Percentiles rank a stretch among this genome's conserved stretches.
phyloP scores from a whole-genome alignment of 2,329 filamentous ascomycete genomes.

The Penicillium sp. region DNA sequence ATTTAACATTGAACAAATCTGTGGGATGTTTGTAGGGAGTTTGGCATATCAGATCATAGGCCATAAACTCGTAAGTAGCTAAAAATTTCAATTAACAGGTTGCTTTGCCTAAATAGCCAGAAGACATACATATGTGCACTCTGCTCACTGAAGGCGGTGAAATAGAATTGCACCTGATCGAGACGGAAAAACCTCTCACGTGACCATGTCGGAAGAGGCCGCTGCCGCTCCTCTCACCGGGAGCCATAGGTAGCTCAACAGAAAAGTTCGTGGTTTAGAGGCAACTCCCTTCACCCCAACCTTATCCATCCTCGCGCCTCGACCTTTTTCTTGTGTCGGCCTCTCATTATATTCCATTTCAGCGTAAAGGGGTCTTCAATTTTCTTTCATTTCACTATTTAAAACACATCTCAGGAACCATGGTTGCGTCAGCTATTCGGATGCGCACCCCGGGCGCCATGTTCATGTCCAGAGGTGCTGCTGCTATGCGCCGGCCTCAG shows the following conservation, averaged over 20 bases:
- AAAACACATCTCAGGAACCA: conserved; percentile 42
- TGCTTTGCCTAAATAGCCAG: too few species aligned
- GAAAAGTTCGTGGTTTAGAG: conserved; percentile 38
- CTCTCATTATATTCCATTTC: conserved; percentile 17
- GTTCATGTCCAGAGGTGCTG: conserved; percentile 41
- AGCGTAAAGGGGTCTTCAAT: conserved; percentile 25
- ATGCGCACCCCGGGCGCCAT: conserved; percentile 46
- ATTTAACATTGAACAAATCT: too few species aligned
- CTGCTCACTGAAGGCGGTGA: neutral
- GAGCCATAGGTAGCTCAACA: conserved; percentile 37
- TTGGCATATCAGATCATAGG: too few species aligned
- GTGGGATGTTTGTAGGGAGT: too few species aligned
- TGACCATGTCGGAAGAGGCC: conserved; percentile 32
- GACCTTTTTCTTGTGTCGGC: conserved; percentile 20
- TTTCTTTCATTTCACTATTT: conserved; percentile 19
- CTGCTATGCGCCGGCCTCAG: conserved; percentile 46
- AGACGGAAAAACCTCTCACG: conserved; percentile 1
- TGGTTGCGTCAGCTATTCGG: conserved; percentile 52
- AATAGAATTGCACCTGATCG: neutral
- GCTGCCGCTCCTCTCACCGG: conserved; percentile 33
- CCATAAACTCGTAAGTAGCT: too few species aligned
- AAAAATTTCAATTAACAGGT: too few species aligned
- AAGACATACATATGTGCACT: too few species aligned
- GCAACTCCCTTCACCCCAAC: conserved; percentile 31
- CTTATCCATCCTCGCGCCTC: conserved; percentile 26